Evolutionary conservation across 768 basidiomycete genomes (phyloP), one percentile per base, ranked within the genome.

Genomic region (Macrocybe gigantea): DNA sequence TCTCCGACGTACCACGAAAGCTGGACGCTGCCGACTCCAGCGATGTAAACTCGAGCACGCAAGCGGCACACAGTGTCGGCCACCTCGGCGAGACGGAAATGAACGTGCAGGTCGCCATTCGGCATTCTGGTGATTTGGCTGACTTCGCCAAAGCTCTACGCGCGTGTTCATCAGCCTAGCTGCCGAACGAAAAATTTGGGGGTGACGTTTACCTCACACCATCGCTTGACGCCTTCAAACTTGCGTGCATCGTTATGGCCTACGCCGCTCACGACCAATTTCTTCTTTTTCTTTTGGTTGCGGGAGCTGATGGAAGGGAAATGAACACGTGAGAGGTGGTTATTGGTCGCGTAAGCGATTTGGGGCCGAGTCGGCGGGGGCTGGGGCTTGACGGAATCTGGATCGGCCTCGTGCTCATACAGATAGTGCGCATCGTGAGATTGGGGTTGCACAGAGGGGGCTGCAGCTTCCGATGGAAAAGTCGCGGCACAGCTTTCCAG

Each of bases 61-160:
- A 90, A 64, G 36, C 88, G 85, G 59, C 87, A 90, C 2, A 88
- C 88, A 6, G 84, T 89, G 53, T 89, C 88, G 14, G 88, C 88
- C 7, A 90, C 87, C 49, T 89, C 87, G 43, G 82, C 73, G 45
- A 77, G 79, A 41, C 79, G 75, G 57, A 88, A 90, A 56, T 83
- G 79, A 42, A 90, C 73, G 56, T 87, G 81, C n/a, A 89, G 65
- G 63, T 90, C 87, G 38, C 83, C 84, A 53, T 87, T 88, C 43
- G 82, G 82, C 73, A 84, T 79, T 44, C 86, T 72, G 34, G 71
- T 76, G 58, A 90, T 87, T 53, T 82, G 80, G 54, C 77, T 80
- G 8, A 90, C 64, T 65, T 87, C 85, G 37, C 88, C 88, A 64
- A 90, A 90, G 53, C 72, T 79, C 85, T 87, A 49, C 36, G 44